A percentile compares a stretch with the other conserved stretches of the same genome.
Conservation (phyloP, 805 yeast genomes). For the Wickerhamomyces alni region DNA sequence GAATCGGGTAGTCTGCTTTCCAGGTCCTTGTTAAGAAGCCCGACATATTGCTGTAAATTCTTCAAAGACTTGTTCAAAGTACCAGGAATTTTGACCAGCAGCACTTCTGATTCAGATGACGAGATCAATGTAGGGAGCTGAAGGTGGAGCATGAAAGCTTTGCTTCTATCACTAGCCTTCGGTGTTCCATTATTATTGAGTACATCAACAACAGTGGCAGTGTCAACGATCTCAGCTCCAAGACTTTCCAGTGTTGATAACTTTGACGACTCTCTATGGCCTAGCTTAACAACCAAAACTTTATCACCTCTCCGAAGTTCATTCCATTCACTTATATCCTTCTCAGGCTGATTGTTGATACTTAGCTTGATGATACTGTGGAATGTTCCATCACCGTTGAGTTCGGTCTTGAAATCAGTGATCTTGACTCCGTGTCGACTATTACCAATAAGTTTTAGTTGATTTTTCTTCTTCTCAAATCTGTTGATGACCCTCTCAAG, state of each 20-base stretch:
- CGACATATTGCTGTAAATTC: not conserved
- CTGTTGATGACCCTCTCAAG: slow-evolving; percentile 7
- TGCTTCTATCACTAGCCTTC: not conserved
- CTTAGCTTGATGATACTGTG: not conserved
- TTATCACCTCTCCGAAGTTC: slow-evolving; percentile 8
- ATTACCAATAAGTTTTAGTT: slow-evolving; percentile 10
- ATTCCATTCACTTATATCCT: slow-evolving; percentile 9
- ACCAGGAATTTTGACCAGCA: slow-evolving; percentile 17
- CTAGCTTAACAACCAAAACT: slow-evolving; percentile 7
- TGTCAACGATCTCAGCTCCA: slow-evolving; percentile 4
- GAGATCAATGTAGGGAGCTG: not conserved
- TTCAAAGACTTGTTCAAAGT: not conserved
- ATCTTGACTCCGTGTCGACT: slow-evolving; percentile 15
- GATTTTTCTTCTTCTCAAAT: slow-evolving; percentile 8
- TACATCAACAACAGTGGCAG: slow-evolving; percentile 2
- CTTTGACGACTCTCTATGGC: slow-evolving; percentile 4
- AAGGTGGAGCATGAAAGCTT: not conserved
- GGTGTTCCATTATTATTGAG: not conserved
- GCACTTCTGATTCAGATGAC: not conserved
- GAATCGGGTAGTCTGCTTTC: too few relatives aligned
- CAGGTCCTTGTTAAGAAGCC: slow-evolving; percentile 2
- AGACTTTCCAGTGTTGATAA: slow-evolving; percentile 4
- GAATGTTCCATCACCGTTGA: not conserved
- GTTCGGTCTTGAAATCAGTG: not conserved
- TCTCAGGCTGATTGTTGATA: not conserved